phyloP scores from a whole-genome alignment of 1,284 basidiomycete genomes.

The Puccinia coronata region DNA sequence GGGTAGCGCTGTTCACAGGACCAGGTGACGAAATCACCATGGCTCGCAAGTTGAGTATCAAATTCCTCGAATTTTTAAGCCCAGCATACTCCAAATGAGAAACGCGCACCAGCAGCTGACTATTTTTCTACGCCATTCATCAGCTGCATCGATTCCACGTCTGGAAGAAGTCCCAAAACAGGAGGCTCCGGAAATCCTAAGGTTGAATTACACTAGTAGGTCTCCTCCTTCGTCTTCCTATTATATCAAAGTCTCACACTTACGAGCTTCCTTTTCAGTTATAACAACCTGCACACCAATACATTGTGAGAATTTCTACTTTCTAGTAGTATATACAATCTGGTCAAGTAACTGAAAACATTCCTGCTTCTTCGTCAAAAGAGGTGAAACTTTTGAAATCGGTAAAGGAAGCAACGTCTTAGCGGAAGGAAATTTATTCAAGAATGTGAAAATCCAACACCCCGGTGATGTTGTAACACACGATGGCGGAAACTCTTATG shows the following conservation, averaged over 20 bases:
- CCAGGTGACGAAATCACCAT: conserved; percentile 24
- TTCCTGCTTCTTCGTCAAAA: neutral
- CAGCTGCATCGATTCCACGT: conserved; percentile 35
- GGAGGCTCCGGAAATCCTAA: conserved; percentile 10
- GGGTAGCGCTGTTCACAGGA: conserved; percentile 21
- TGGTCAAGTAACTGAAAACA: too few relatives aligned
- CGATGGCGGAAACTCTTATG: conserved; percentile 6
- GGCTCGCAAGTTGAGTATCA: conserved; percentile 42
- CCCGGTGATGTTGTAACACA: neutral
- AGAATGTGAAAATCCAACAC: neutral
- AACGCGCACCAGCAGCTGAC: too few relatives aligned
- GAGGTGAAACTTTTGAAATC: conserved; percentile 22
- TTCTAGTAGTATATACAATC: too few relatives aligned
- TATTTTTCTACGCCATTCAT: neutral
- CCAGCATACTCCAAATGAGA: neutral
- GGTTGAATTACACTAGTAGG: conserved; percentile 32
- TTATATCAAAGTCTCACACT: neutral
- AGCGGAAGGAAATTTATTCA: conserved; percentile 42
- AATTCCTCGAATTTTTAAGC: neutral
- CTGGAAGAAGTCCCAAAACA: conserved; percentile 29
- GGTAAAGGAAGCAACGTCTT: conserved; percentile 12
- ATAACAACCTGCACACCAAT: conserved; percentile 38
- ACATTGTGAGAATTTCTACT: neutral
- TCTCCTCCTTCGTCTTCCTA: neutral
- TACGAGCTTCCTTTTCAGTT: conserved; percentile 11